phyloP scores from a whole-genome alignment of 1,284 basidiomycete genomes.

The Ganoderma lucidum region DNA sequence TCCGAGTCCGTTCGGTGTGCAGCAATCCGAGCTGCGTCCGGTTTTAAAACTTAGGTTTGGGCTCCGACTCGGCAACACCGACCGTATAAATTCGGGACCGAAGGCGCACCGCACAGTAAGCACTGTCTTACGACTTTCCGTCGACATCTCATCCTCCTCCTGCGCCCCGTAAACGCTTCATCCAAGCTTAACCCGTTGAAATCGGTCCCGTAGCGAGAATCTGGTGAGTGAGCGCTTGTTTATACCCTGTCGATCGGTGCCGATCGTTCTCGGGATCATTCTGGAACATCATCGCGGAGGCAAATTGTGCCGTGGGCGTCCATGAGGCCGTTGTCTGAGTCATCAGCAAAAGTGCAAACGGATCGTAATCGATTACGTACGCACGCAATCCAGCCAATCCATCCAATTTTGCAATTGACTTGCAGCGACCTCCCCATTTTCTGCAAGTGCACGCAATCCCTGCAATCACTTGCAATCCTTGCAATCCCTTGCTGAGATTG shows the following conservation, averaged over 20 bases:
- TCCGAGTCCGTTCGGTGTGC: no score
- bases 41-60: neutral
- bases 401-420: no score
- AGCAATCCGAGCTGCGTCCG: no score
- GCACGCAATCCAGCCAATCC: no score
- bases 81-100: neutral
- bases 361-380: no score
- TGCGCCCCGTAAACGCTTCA: neutral
- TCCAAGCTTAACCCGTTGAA: neutral
- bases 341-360: no score
- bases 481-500: no score
- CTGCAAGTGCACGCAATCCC: no score
- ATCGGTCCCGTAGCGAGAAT: neutral
- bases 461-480: no score
- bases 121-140: no score
- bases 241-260: neutral
- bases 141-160: neutral
- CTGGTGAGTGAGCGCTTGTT: neutral
- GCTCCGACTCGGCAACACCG: neutral
- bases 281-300: neutral
- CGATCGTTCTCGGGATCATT: neutral
- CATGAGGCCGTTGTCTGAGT: neutral
- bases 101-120: neutral
- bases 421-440: no score
- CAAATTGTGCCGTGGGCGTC: neutral